Evolutionary conservation across 257 asterid species (phyloP).

Genomic region (Orobanche coerulescens): DNA sequence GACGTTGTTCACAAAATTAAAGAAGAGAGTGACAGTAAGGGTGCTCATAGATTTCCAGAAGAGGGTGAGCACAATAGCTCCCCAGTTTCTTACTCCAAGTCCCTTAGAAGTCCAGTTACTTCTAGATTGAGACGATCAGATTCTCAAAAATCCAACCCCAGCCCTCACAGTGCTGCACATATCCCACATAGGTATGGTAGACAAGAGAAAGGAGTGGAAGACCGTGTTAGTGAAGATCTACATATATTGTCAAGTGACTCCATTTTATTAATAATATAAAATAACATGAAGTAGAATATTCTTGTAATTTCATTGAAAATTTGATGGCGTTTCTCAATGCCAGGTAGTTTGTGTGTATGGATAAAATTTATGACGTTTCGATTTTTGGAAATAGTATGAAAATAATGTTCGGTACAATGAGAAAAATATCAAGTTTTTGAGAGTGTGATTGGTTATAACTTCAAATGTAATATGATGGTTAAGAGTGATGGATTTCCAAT

Average conservation of each 20-base stretch:
- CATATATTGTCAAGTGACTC: constrained; percentile 62
- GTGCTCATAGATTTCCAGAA: constrained; percentile 49
- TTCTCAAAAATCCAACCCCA: constrained; percentile 57
- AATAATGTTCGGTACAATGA: too few relatives aligned
- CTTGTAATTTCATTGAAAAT: too few relatives aligned
- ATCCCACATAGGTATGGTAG: constrained; percentile 49
- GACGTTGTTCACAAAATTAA: constrained; percentile 86
- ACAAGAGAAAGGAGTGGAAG: constrained; percentile 67
- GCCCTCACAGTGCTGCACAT: constrained; percentile 49
- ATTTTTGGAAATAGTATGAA: too few relatives aligned
- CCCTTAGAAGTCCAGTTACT: constrained; percentile 67
- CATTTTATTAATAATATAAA: too few relatives aligned
- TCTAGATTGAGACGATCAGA: constrained; percentile 60
- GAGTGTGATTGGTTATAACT: too few relatives aligned
- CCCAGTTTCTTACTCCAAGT: constrained; percentile 56
- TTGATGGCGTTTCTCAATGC: too few relatives aligned
- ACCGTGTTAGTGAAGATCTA: constrained; percentile 65
- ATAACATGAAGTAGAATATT: too few relatives aligned
- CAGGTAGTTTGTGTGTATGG: too few relatives aligned
- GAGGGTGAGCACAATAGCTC: constrained; percentile 53
- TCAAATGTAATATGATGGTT: too few relatives aligned
- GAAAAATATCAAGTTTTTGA: too few relatives aligned
- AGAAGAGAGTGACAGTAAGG: constrained; percentile 61
- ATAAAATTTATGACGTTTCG: too few relatives aligned
- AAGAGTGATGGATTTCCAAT: too few relatives aligned